A percentile compares a stretch with the other conserved stretches of the same genome.
These are phyloP conservation scores for Phyllosticta citriasiana DNA, from an alignment of 2,329 filamentous ascomycete species.

Conservation along the genomic window DNA sequence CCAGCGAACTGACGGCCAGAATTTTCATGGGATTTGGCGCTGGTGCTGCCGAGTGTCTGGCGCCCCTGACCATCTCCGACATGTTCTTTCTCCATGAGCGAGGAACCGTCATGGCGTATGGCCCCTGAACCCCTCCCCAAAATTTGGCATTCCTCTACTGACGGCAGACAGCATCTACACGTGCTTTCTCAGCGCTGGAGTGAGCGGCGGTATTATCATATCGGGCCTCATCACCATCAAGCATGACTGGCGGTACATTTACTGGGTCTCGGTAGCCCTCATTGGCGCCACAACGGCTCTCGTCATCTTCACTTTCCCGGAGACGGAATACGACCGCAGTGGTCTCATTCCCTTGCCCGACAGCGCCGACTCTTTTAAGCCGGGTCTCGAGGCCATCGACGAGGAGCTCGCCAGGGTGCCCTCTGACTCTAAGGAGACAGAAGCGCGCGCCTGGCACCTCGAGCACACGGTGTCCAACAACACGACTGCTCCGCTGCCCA, in stretches of 20 bases:
- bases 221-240: slow-evolving; percentile 39
- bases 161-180: slow-evolving; percentile 15
- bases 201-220: slow-evolving; percentile 21
- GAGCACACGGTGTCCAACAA: neutral
- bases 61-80: slow-evolving; percentile 44
- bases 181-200: slow-evolving; percentile 18
- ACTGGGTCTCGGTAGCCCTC: slow-evolving; percentile 41
- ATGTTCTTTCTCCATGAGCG: slow-evolving; percentile 50
- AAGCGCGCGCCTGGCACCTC: neutral
- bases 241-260: slow-evolving; percentile 42
- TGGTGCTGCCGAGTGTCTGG: slow-evolving; percentile 41
- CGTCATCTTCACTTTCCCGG: slow-evolving; percentile 45
- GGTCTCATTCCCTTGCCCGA: neutral
- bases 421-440: neutral
- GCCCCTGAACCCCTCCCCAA: neutral
- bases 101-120: slow-evolving; percentile 41
- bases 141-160: neutral
- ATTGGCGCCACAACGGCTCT: slow-evolving; percentile 40
- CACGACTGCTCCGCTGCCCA: neutral
- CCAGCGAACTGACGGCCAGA: slow-evolving; percentile 31
- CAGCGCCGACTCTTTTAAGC: neutral
- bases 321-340: slow-evolving; percentile 37
- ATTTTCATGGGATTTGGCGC: slow-evolving; percentile 45
- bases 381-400: neutral
- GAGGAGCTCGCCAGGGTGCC: neutral